These are phyloP conservation scores for Colletotrichum sp. DNA, from an alignment of 2,329 filamentous ascomycete species.

Conservation along the genomic window DNA sequence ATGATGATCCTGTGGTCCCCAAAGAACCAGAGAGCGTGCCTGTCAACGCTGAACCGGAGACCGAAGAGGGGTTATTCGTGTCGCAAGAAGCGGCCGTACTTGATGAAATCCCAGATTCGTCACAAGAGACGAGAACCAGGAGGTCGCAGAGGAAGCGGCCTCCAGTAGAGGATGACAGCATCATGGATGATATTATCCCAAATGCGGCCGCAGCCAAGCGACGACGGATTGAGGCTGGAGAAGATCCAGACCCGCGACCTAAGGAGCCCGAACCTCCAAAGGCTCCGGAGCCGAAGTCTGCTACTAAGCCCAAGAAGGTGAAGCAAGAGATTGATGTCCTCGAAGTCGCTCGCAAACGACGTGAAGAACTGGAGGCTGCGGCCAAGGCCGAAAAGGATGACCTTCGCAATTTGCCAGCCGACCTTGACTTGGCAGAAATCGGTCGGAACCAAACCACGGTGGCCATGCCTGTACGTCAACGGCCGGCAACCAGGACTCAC, in stretches of 20 bases:
- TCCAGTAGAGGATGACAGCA: constrained; percentile 52
- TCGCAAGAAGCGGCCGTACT: constrained; percentile 46
- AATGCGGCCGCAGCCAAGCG: constrained; percentile 80
- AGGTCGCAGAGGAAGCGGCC: constrained; percentile 50
- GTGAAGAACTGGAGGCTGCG: constrained; percentile 71
- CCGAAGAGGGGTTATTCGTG: constrained; percentile 60
- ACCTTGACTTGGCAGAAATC: constrained; percentile 76
- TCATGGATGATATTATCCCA: constrained; percentile 77
- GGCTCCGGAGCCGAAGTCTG: constrained; percentile 26
- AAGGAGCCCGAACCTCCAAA: constrained; percentile 28
- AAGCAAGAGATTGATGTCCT: constrained; percentile 73
- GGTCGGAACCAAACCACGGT: constrained; percentile 78
- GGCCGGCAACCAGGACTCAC: constrained; percentile 37
- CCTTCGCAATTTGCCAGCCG: constrained; percentile 57
- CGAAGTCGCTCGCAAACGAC: constrained; percentile 65
- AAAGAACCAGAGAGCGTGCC: constrained; percentile 18
- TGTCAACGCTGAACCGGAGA: constrained; percentile 35
- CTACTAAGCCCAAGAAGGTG: constrained; percentile 48
- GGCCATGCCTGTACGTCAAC: constrained; percentile 68
- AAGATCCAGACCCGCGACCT: constrained; percentile 46
- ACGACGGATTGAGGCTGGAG: constrained; percentile 68
- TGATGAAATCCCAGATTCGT: constrained; percentile 21
- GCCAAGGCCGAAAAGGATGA: constrained; percentile 59
- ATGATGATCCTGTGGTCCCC: constrained; percentile 41
- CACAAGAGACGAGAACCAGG: constrained; percentile 22